Evolutionary conservation across 306 rosid genomes (phyloP).

Genomic region (Acacia crassicarpa): DNA sequence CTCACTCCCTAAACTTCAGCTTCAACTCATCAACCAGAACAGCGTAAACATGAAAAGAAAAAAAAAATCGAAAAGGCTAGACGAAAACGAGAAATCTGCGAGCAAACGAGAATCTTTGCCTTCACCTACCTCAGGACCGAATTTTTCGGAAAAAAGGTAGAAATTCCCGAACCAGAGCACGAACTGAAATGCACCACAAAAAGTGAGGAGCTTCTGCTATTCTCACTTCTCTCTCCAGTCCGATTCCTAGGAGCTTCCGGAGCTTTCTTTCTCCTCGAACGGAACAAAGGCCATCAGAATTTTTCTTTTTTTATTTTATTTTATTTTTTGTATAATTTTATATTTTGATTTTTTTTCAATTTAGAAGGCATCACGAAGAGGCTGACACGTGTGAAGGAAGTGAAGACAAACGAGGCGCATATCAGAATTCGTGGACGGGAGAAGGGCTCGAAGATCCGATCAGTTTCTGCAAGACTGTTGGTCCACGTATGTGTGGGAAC

Average conservation of each 20-base stretch:
- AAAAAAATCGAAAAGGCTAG: background rate
- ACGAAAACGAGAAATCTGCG: background rate
- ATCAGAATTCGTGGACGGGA: constrained; percentile 76
- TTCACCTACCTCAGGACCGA: constrained; percentile 29
- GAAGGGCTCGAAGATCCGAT: constrained; percentile 56
- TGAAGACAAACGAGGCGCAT: constrained; percentile 26
- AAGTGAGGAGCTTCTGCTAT: constrained; percentile 11
- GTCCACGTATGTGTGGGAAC: constrained; percentile 31
- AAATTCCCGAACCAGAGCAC: background rate
- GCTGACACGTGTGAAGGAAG: constrained; percentile 55
- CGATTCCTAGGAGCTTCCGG: constrained; percentile 47
- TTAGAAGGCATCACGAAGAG: constrained; percentile 35
- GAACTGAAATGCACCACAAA: background rate
- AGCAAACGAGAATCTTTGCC: background rate
- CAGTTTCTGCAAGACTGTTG: constrained; percentile 47
- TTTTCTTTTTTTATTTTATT: background rate
- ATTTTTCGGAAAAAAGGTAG: background rate
- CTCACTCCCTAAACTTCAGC: too few relatives aligned
- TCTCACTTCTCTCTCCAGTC: constrained; percentile 15
- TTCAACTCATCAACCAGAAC: background rate
- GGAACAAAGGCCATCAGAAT: constrained; percentile 8
- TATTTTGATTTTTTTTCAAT: constrained; percentile 3
- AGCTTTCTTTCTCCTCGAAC: constrained; percentile 24
- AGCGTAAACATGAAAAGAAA: background rate
- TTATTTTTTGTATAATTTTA: background rate